Evolutionary conservation across 495 filamentous ascomycete genomes (phyloP).

Genomic region (Pseudotulostoma volvatum): DNA sequence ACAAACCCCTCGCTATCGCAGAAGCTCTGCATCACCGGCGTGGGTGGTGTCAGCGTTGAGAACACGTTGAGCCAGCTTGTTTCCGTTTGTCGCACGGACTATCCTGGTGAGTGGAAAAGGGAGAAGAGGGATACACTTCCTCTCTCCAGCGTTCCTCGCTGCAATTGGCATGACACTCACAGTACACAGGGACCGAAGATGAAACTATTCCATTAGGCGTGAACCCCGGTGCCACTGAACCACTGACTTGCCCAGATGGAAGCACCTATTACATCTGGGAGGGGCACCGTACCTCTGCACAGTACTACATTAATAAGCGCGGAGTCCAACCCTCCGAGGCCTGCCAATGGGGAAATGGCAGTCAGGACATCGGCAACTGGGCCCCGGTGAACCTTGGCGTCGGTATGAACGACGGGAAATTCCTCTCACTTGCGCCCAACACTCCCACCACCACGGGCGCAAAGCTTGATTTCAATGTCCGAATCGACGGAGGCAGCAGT

Average conservation of each 20-base stretch:
- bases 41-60: constrained; percentile 48
- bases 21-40: constrained; percentile 61
- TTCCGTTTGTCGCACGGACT: constrained; percentile 87
- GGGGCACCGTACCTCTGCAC: constrained; percentile 60
- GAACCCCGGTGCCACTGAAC: constrained; percentile 33
- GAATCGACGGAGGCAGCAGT: constrained; percentile 47
- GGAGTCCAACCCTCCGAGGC: constrained; percentile 50
- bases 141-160: neutral
- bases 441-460: constrained; percentile 40
- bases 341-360: constrained; percentile 63
- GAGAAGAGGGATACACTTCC: too few species aligned
- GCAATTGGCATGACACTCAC: constrained; percentile 6
- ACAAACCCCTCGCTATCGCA: constrained; percentile 48
- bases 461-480: constrained; percentile 55
- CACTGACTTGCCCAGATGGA: constrained; percentile 59
- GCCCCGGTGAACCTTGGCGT: constrained; percentile 81
- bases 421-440: constrained; percentile 66
- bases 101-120: constrained; percentile 50
- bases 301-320: constrained; percentile 90
- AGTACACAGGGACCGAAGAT: constrained; percentile 44
- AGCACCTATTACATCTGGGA: constrained; percentile 60
- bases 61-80: constrained; percentile 52
- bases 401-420: constrained; percentile 53
- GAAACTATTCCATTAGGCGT: constrained; percentile 65
- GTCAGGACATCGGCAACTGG: constrained; percentile 60